Evolutionary conservation across 306 rosid genomes (phyloP).

Genomic region (Medicago arabica): DNA sequence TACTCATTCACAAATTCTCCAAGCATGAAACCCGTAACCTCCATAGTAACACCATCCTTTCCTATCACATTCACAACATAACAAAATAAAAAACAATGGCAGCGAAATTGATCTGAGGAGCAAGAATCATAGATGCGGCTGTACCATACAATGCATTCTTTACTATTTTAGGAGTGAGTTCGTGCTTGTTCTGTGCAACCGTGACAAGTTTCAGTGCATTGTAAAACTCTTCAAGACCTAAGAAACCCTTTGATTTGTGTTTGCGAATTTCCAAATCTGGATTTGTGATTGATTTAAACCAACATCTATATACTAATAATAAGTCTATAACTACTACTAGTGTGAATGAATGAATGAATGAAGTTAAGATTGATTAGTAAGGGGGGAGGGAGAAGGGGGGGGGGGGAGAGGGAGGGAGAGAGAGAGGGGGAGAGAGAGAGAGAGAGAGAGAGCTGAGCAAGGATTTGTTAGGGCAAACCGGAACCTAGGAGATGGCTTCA

Average conservation of each 20-base stretch:
- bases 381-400: too few relatives aligned
- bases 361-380: background rate
- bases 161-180: conserved; percentile 82
- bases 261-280: conserved; percentile 84
- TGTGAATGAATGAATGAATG: background rate
- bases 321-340: background rate
- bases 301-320: background rate
- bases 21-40: too few relatives aligned
- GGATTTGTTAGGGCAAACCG: conserved; percentile 87
- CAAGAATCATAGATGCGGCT: conserved; percentile 91
- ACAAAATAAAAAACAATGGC: too few relatives aligned
- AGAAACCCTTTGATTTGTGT: conserved; percentile 77
- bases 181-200: conserved; percentile 93
- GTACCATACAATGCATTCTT: conserved; percentile 92
- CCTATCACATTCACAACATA: too few relatives aligned
- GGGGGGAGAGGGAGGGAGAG: too few relatives aligned
- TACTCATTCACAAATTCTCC: too few relatives aligned
- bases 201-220: conserved; percentile 97
- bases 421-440: too few relatives aligned
- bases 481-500: conserved; percentile 92
- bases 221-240: conserved; percentile 88
- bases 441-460: conserved; percentile 69
- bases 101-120: conserved; percentile 79
- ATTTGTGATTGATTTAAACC: background rate
- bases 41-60: too few relatives aligned